Conservation (phyloP, 2,329 filamentous ascomycete genomes). For the Tolypocladium amazonense region DNA sequence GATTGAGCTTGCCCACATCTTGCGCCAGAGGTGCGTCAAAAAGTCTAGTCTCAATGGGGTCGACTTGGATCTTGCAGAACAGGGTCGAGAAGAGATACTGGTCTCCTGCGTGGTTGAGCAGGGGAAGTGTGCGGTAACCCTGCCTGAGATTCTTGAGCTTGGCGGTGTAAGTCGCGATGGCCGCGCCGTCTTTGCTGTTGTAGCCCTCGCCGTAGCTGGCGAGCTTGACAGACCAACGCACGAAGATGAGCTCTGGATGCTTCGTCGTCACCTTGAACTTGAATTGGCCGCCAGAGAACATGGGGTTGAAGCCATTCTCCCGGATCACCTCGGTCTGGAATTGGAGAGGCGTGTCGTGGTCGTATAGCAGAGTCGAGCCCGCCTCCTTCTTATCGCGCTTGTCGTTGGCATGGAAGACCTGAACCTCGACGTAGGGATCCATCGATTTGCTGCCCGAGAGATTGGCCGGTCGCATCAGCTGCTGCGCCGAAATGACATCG, state of each 20-base stretch:
- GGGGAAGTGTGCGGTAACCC: constrained; percentile 83
- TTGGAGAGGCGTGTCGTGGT: constrained; percentile 53
- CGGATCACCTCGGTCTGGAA: constrained; percentile 70
- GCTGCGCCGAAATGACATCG: constrained; percentile 86
- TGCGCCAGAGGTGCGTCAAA: constrained; percentile 33
- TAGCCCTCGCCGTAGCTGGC: constrained; percentile 65
- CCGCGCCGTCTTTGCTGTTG: constrained; percentile 43
- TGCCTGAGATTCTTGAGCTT: constrained; percentile 84
- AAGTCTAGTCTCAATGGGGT: constrained; percentile 45
- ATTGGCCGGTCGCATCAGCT: constrained; percentile 73
- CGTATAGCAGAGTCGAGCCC: constrained; percentile 40
- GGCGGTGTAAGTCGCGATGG: constrained; percentile 82
- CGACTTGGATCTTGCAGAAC: constrained; percentile 75
- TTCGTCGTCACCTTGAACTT: constrained; percentile 83
- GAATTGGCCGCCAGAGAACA: constrained; percentile 65
- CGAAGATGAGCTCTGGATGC: constrained; percentile 85
- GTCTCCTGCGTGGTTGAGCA: constrained; percentile 81
- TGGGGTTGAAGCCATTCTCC: constrained; percentile 89
- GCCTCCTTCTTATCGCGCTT: constrained; percentile 79
- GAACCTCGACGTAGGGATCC: constrained; percentile 90
- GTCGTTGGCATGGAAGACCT: constrained; percentile 90
- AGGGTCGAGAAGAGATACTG: constrained; percentile 91
- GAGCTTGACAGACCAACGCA: constrained; percentile 86
- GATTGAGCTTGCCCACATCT: constrained; percentile 43
- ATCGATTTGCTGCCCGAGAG: constrained; percentile 63